Percentiles rank a stretch among this genome's conserved stretches.
Evolutionary conservation across 2,329 filamentous ascomycete genomes (phyloP).

Genomic region (Colletotrichum tamarilloi): DNA sequence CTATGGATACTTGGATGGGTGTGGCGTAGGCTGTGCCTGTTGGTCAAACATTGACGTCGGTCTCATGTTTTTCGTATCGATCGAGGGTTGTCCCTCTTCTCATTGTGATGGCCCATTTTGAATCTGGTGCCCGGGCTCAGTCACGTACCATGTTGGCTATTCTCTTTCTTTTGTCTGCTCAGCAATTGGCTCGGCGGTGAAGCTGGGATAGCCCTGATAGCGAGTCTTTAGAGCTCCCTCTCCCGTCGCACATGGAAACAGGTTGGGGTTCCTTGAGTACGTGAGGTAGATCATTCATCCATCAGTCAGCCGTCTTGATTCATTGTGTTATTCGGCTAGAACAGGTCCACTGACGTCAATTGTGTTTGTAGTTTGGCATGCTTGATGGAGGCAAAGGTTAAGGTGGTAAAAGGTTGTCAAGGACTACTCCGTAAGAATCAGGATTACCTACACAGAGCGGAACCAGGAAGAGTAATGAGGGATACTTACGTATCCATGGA

Average conservation of each 20-base stretch:
- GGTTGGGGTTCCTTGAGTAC: neutral
- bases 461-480: neutral
- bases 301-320: neutral
- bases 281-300: neutral
- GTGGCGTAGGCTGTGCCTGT: neutral
- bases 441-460: too few relatives aligned
- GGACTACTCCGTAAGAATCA: neutral
- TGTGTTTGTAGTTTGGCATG: neutral
- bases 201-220: neutral
- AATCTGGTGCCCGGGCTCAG: neutral
- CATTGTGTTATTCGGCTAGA: neutral
- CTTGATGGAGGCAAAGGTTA: neutral
- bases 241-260: neutral
- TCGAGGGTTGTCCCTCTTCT: neutral
- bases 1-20: neutral
- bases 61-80: constrained; percentile 2
- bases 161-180: neutral
- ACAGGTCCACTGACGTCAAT: neutral
- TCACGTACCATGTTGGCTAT: neutral
- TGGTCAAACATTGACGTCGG: neutral
- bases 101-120: neutral
- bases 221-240: neutral
- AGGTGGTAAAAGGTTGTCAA: neutral
- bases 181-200: constrained; percentile 11
- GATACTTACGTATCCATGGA: neutral